Percentiles rank a stretch among this genome's conserved stretches.
Conservation (phyloP, 2,329 filamentous ascomycete species). For the Triangularia setosa region DNA sequence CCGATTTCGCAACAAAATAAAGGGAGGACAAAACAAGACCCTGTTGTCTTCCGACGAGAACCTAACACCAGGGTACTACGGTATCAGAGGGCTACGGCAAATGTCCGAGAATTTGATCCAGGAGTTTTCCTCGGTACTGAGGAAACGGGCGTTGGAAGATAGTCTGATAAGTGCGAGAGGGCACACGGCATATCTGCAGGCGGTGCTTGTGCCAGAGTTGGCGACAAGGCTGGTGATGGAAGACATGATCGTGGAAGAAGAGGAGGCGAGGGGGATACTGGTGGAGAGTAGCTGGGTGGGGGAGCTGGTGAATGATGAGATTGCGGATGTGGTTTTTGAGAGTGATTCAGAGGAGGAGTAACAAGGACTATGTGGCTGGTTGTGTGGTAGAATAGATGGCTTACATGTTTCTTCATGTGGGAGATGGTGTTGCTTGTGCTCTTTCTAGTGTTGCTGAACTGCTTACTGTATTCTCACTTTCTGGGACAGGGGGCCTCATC, state of each 20-base stretch:
- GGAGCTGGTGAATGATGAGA: constrained; percentile 62
- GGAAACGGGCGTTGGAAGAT: constrained; percentile 60
- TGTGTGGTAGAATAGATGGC: too few species aligned
- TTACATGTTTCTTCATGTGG: not conserved
- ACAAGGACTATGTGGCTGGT: too few species aligned
- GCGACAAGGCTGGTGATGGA: constrained; percentile 53
- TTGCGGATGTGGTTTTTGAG: constrained; percentile 47
- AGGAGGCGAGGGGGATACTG: constrained; percentile 52
- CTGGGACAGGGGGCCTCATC: not conserved
- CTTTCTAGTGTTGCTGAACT: not conserved
- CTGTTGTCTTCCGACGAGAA: constrained; percentile 55
- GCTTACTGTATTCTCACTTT: not conserved
- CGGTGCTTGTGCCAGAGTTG: constrained; percentile 72
- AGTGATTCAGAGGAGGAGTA: constrained; percentile 9
- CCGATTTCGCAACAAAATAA: constrained; percentile 51
- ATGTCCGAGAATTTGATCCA: constrained; percentile 68
- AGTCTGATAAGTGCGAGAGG: constrained; percentile 63
- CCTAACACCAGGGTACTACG: constrained; percentile 78
- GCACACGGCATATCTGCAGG: constrained; percentile 65
- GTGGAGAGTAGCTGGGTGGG: constrained; percentile 65
- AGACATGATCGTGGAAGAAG: constrained; percentile 45
- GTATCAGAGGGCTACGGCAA: constrained; percentile 64
- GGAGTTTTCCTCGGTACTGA: constrained; percentile 56
- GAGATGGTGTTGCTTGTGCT: not conserved
- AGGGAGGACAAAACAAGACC: constrained; percentile 55